These are phyloP conservation scores for Euphorbia pulcherrima DNA, from an alignment of 345 rosid species.

Conservation along the genomic window DNA sequence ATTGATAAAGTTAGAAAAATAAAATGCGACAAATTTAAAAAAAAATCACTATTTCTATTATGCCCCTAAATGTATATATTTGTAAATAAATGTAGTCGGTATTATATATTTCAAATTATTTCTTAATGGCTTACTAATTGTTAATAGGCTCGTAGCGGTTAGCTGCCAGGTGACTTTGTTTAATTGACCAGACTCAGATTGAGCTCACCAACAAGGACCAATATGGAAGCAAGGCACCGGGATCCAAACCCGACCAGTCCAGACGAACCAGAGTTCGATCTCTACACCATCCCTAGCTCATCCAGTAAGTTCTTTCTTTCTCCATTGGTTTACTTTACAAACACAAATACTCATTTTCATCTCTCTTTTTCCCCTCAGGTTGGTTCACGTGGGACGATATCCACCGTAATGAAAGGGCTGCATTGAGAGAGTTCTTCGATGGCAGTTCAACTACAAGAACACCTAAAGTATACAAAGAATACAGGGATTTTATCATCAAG, in stretches of 20 bases:
- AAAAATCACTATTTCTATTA: too few species aligned
- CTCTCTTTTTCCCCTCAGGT: constrained; percentile 58
- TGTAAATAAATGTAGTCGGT: too few species aligned
- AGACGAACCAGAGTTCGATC: constrained; percentile 52
- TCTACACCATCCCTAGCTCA: constrained; percentile 68
- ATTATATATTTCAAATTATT: too few species aligned
- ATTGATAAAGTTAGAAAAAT: not conserved
- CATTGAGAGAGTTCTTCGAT: constrained; percentile 71
- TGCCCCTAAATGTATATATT: too few species aligned
- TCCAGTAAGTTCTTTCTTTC: constrained; percentile 47
- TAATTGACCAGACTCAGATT: not conserved
- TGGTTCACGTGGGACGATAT: constrained; percentile 95
- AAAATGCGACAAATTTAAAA: too few species aligned
- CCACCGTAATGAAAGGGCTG: constrained; percentile 74
- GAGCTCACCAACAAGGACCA: not conserved
- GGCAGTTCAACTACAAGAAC: constrained; percentile 81
- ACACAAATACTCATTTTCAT: not conserved
- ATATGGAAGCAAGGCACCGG: constrained; percentile 34
- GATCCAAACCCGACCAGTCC: constrained; percentile 33
- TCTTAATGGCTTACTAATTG: too few species aligned
- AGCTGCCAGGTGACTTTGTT: not conserved
- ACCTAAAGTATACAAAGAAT: constrained; percentile 88
- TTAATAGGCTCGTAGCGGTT: not conserved
- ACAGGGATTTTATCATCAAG: constrained; percentile 86
- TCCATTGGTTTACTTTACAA: constrained; percentile 13